Percentiles rank a stretch among this genome's conserved stretches.
These are phyloP conservation scores for Blastomyces parvus DNA, from an alignment of 2,329 filamentous ascomycete genomes.

Conservation along the genomic window DNA sequence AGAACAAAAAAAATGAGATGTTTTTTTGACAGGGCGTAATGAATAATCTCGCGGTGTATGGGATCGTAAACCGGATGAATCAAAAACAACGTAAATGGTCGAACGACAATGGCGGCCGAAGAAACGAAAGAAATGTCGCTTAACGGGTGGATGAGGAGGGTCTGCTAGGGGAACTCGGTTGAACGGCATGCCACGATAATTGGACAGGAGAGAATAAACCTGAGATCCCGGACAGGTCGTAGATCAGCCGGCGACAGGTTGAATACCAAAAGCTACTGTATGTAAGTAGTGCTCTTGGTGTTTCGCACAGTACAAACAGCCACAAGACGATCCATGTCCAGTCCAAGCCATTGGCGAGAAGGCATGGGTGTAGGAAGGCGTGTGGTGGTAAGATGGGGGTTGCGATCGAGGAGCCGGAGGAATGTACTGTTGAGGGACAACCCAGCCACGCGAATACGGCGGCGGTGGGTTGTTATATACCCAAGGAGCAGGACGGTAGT, in stretches of 20 bases:
- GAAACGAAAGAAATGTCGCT: neutral
- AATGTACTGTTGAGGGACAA: conserved; percentile 29
- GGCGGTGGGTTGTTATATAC: conserved; percentile 35
- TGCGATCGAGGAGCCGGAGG: conserved; percentile 34
- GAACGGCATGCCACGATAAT: neutral
- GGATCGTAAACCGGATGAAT: neutral
- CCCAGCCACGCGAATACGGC: conserved; percentile 34
- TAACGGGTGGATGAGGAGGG: neutral
- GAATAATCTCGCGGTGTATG: neutral
- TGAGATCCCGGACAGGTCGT: conserved; percentile 7
- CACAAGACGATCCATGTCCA: conserved; percentile 39
- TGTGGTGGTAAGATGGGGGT: conserved; percentile 40
- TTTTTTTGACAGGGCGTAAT: neutral
- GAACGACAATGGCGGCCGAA: neutral
- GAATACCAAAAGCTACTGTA: conserved; percentile 36
- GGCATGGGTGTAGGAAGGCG: conserved; percentile 39
- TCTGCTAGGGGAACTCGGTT: neutral
- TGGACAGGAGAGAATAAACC: conserved; percentile 16
- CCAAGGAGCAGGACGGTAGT: conserved; percentile 38
- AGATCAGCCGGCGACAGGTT: conserved; percentile 37
- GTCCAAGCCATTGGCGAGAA: conserved; percentile 42
- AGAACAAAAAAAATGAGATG: neutral
- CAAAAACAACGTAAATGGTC: neutral
- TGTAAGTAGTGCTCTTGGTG: conserved; percentile 43
- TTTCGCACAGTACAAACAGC: conserved; percentile 41